Conservation (phyloP, 2,329 filamentous ascomycete species). For the Fusarium albosuccineum region DNA sequence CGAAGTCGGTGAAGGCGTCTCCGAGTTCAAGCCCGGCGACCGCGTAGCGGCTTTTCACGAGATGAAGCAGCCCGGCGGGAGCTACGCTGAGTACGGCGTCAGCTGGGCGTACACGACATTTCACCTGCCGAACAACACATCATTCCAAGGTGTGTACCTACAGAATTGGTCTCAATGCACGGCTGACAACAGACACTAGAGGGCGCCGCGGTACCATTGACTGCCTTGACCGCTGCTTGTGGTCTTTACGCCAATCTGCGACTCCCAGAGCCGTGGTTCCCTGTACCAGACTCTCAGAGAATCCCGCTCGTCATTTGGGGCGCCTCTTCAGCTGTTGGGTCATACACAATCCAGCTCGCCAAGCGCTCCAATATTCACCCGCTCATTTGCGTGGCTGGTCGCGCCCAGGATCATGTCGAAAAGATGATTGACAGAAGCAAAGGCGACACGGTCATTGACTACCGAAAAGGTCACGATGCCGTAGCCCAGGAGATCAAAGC, state of each 20-base stretch:
- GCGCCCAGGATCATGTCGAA: constrained; percentile 24
- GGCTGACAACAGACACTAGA: constrained; percentile 11
- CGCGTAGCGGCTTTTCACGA: constrained; percentile 35
- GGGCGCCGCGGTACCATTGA: constrained; percentile 20
- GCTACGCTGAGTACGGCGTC: constrained; percentile 33
- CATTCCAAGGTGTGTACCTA: constrained; percentile 11
- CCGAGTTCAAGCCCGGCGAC: constrained; percentile 29
- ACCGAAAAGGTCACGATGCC: neutral
- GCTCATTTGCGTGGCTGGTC: constrained; percentile 32
- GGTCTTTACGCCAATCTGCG: constrained; percentile 17
- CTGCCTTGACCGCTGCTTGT: constrained; percentile 25
- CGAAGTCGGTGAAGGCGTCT: constrained; percentile 20
- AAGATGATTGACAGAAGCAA: constrained; percentile 17
- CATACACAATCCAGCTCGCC: constrained; percentile 25
- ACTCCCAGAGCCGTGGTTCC: constrained; percentile 14
- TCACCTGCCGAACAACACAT: constrained; percentile 13
- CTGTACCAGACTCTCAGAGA: neutral
- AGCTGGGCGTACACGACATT: constrained; percentile 29
- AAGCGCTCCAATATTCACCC: constrained; percentile 28
- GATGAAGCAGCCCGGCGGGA: constrained; percentile 22
- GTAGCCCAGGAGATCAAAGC: constrained; percentile 12
- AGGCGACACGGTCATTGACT: constrained; percentile 33
- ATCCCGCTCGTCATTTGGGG: constrained; percentile 28
- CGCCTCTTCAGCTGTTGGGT: constrained; percentile 31
- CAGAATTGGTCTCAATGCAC: neutral